Evolutionary conservation across 495 filamentous ascomycete species (phyloP), one percentile per base, ranked within the genome.

Genomic region (Annulohypoxylon bovei): DNA sequence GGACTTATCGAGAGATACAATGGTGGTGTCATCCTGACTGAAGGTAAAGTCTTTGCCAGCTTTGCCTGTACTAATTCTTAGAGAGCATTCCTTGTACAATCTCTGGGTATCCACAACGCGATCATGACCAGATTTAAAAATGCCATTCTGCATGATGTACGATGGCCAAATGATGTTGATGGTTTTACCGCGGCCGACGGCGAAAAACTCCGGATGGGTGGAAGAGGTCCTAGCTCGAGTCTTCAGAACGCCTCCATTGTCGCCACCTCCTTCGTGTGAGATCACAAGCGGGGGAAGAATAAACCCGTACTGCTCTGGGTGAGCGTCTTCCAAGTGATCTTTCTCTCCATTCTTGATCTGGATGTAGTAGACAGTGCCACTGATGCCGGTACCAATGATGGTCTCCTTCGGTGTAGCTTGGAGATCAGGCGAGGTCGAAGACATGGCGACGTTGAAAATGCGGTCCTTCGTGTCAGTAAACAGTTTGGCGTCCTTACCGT

Each of bases 1-100:
- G 59, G 92, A 93, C 82, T 98, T 98, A 77, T 99, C 96, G 35
- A 99, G 88, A 47, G 95, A 97, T 22, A 94, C 94, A 74, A 99
- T 93, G 25, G 93, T 87, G 1, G 90, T 92, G 76, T 99, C 96
- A 80, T 98, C 96, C 73, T 94, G 93, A 77, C 94, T 97, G 81
- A 99, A 99, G 49, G 90, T 88, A 77, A 98, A 99, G 72, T 99
- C 96, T 79, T 99, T 98, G 30, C 94, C 95, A 50, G 96, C 96
- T 81, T 99, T 99, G 55, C 96, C 96, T 58, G 93, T 98, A 47
- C 92, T 91, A 77, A 99, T 95, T 80, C 93, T 95, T 66, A 97
- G 84, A 39, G 90, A 88, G 73, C 91, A 94, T 67, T 97, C 90
- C 67, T 88, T 88, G 70, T 96, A 88, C 70, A 96, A 96, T 73